phyloP scores from a whole-genome alignment of 345 rosid genomes.

The Dovyalis caffra region DNA sequence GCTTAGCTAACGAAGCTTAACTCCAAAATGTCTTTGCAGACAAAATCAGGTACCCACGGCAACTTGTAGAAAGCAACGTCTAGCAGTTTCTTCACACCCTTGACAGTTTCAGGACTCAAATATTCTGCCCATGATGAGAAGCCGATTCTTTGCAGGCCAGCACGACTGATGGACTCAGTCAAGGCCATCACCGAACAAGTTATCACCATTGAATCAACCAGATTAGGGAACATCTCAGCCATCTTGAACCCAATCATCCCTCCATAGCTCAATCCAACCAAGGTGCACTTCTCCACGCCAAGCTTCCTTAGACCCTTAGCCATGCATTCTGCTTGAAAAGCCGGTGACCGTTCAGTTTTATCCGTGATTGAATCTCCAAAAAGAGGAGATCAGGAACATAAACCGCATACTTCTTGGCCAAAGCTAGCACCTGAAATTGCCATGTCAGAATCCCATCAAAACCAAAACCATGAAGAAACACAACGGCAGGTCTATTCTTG shows the following conservation, averaged over 20 bases:
- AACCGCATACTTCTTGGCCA: slow-evolving; percentile 31
- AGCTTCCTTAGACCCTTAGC: slow-evolving; percentile 35
- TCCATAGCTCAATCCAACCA: slow-evolving; percentile 47
- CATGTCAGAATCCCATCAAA: slow-evolving; percentile 39
- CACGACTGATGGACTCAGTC: slow-evolving; percentile 35
- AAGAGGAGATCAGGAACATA: slow-evolving; percentile 50
- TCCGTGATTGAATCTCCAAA: slow-evolving; percentile 45
- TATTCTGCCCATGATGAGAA: slow-evolving; percentile 28
- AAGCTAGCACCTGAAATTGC: slow-evolving; percentile 39
- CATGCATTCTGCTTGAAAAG: slow-evolving; percentile 45
- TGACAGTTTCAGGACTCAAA: slow-evolving; percentile 35
- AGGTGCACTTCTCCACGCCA: slow-evolving; percentile 39
- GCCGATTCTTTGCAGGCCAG: slow-evolving; percentile 20
- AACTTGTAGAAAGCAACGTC: slow-evolving; percentile 12
- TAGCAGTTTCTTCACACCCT: slow-evolving; percentile 15
- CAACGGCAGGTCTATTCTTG: slow-evolving; percentile 10
- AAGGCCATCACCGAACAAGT: slow-evolving; percentile 27
- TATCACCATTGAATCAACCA: slow-evolving; percentile 44
- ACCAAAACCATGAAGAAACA: slow-evolving; percentile 43
- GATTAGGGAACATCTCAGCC: slow-evolving; percentile 37
- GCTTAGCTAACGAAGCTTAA: slow-evolving; percentile 14
- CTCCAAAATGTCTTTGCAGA: slow-evolving; percentile 29
- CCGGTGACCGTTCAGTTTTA: slow-evolving; percentile 22
- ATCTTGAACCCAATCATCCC: slow-evolving; percentile 47
- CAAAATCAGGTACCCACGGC: slow-evolving; percentile 25